A percentile compares a stretch with the other conserved stretches of the same genome.
Conservation (phyloP, 2,329 filamentous ascomycete genomes). For the Sporothrix globosa region DNA sequence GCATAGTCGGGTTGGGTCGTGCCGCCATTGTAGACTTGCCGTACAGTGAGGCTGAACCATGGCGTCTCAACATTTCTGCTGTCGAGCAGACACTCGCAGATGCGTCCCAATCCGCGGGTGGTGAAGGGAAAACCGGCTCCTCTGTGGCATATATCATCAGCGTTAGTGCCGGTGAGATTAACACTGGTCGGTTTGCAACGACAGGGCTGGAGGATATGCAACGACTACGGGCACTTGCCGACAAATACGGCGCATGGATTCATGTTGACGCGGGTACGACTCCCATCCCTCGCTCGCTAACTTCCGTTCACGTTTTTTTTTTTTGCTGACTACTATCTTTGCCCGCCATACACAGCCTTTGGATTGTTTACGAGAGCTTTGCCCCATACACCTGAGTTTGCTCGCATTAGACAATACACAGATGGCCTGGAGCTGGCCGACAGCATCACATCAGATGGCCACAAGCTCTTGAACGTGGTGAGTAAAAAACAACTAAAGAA, state of each 20-base stretch:
- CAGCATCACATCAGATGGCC: conserved; percentile 82
- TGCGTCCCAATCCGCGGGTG: conserved; percentile 43
- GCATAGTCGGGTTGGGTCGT: conserved; percentile 77
- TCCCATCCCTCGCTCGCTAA: background rate
- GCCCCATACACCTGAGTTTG: conserved; percentile 59
- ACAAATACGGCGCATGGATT: conserved; percentile 77
- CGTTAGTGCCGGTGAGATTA: conserved; percentile 86
- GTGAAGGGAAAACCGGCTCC: conserved; percentile 39
- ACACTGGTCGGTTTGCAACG: conserved; percentile 80
- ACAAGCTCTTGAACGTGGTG: conserved; percentile 90
- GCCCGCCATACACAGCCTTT: conserved; percentile 62
- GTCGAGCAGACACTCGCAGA: conserved; percentile 63
- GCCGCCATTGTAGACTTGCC: conserved; percentile 65
- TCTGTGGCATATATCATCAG: conserved; percentile 72
- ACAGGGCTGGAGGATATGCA: conserved; percentile 60
- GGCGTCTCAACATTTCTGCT: conserved; percentile 68
- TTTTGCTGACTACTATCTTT: conserved; percentile 6
- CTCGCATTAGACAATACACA: conserved; percentile 52
- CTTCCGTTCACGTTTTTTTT: background rate
- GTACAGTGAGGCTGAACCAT: conserved; percentile 57
- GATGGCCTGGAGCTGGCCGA: conserved; percentile 79
- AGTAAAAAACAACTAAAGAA: conserved; percentile 40
- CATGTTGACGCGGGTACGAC: conserved; percentile 76
- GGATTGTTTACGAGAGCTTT: conserved; percentile 77
- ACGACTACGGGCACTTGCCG: conserved; percentile 68